Evolutionary conservation across 192 early-diverging fungal genomes (phyloP).

Genomic region (Polychytrium aggregatum): DNA sequence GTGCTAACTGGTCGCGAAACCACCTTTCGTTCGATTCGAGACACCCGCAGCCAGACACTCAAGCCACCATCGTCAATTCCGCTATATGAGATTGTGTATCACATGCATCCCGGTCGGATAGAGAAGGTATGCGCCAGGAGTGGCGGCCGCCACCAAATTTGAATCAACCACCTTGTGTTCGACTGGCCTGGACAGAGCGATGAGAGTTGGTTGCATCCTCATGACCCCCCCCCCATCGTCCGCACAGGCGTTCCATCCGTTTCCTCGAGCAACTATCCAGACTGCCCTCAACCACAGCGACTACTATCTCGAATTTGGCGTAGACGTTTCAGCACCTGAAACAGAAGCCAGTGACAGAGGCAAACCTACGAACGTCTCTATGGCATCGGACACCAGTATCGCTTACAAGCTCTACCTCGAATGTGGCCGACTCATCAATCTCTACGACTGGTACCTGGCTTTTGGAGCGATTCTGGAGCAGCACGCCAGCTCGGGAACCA

Average conservation of each 20-base stretch:
- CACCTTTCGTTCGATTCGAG: too few species aligned
- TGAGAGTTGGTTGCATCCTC: too few species aligned
- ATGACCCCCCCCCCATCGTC: too few species aligned
- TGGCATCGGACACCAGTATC: conserved; percentile 83
- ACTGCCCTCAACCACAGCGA: conserved; percentile 66
- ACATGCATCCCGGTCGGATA: conserved; percentile 53
- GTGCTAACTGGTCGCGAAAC: too few species aligned
- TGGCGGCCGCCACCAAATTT: too few species aligned
- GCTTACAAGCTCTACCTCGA: conserved; percentile 84
- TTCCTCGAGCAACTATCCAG: conserved; percentile 74
- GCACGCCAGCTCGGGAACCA: not conserved
- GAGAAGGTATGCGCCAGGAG: conserved; percentile 46
- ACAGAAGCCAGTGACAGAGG: too few species aligned
- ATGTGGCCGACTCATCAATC: conserved; percentile 86
- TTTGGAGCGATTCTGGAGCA: conserved; percentile 71
- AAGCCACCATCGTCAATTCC: conserved; percentile 49
- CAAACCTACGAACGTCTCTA: too few species aligned
- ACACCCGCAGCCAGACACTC: conserved; percentile 20
- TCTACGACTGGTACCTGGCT: conserved; percentile 82
- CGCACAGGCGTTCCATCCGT: conserved; percentile 63
- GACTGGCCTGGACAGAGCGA: too few species aligned
- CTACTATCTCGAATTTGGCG: too few species aligned
- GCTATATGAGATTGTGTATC: conserved; percentile 74
- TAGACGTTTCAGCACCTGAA: too few species aligned
- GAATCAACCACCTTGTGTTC: too few species aligned